Evolutionary conservation across 1,284 basidiomycete genomes (phyloP).

Genomic region (Thelephora terrestris): DNA sequence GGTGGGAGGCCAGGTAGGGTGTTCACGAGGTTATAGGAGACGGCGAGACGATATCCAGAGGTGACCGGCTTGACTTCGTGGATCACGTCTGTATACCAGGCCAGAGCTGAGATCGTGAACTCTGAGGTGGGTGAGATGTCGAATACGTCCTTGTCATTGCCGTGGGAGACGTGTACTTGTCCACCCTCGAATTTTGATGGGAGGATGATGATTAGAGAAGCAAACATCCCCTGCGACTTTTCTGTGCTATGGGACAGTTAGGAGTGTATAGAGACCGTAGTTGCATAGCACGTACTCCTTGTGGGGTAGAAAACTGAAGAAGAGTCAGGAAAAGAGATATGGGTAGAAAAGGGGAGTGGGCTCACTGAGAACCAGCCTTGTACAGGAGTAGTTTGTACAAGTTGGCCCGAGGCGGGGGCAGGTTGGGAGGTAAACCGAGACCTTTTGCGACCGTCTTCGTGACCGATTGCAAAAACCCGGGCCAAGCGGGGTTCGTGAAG

Average conservation of each 20-base stretch:
- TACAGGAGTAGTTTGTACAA: conserved; percentile 37
- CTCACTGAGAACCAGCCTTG: conserved; percentile 35
- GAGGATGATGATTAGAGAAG: conserved; percentile 32
- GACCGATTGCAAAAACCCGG: conserved; percentile 9
- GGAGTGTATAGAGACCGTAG: conserved; percentile 2
- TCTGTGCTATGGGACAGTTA: conserved; percentile 21
- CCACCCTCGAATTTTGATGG: conserved; percentile 34
- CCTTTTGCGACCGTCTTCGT: conserved; percentile 21
- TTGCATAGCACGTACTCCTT: conserved; percentile 8
- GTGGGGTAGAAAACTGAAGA: conserved; percentile 10
- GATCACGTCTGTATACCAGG: conserved; percentile 39
- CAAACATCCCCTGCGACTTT: conserved; percentile 33
- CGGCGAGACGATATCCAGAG: conserved; percentile 31
- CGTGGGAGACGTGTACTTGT: conserved; percentile 28
- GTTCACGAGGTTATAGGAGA: conserved; percentile 35
- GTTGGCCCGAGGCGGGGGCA: conserved; percentile 24
- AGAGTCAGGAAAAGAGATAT: background rate
- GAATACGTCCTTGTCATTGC: conserved; percentile 18
- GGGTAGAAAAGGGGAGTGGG: conserved; percentile 3
- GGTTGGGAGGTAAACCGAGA: conserved; percentile 9
- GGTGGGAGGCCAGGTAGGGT: conserved; percentile 11
- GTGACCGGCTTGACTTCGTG: conserved; percentile 35
- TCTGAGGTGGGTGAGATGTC: conserved; percentile 22
- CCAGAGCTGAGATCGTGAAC: conserved; percentile 25
- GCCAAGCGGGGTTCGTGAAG: conserved; percentile 18